Evolutionary conservation across 2,329 filamentous ascomycete genomes (phyloP), one percentile per base, ranked within the genome.

Genomic region (Calonectria montana): DNA sequence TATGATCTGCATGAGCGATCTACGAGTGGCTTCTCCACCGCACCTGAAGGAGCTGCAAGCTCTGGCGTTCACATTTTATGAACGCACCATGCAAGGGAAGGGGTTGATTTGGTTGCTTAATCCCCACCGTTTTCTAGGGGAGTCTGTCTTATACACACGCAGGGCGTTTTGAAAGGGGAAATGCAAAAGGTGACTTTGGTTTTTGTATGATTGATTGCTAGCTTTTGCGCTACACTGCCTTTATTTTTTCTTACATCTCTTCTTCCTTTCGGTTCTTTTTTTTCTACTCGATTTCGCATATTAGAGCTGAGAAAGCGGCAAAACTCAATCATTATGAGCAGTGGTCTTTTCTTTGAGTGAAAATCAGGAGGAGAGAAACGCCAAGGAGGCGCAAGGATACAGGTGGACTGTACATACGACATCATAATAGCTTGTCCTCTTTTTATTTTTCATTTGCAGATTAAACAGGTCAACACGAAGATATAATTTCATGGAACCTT

Each of bases 1-100:
- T 83, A 87, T 80, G 85, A 87, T 88, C 80, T 86, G 85, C 86
- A 87, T 84, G 84, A 86, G 84, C 83, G 82, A 87, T 87, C 84
- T 86, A 87, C 78, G 84, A 84, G 80, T 78, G 79, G 76, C 74
- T 75, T 72, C 72, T 72, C 71, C 73, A 69, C 71, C 72, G 69
- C 74, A 72, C 72, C 67, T 73, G 59, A 67, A 63, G 65, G 61
- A 71, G 73, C 75, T 78, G 48, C 18, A 45, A 67, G 59, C 65
- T 72, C 72, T 31, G 53, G 65, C 62, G 69, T 68, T 55, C 65
- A 43, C 53, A 57, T 21, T 55, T 45, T 18, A 67, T 43, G 71
- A 76, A 72, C 75, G 73, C 62, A 66, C 67, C 71, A 65, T 63
- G 64, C 69, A 77, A 69, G 71, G 71, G 63, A 78, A 65, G 74